These are phyloP conservation scores for Suhomyces wounanorum DNA, from an alignment of 1,139 yeast genomes.

Conservation along the genomic window DNA sequence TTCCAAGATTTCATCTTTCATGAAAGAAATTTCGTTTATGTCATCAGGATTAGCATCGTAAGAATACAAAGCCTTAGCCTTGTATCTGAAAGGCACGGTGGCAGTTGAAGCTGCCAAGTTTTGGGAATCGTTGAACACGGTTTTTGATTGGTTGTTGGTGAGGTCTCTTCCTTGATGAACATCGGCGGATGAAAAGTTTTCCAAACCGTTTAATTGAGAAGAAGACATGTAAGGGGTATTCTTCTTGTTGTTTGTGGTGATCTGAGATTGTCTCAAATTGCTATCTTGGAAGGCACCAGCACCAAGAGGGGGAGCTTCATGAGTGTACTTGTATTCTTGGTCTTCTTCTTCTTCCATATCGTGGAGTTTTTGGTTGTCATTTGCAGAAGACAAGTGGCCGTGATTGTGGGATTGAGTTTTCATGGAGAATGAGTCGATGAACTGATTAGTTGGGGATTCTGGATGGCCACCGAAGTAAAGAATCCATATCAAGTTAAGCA, in stretches of 20 bases:
- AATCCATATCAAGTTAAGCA: slow-evolving; percentile 80
- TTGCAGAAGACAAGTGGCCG: slow-evolving; percentile 33
- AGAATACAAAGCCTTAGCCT: slow-evolving; percentile 83
- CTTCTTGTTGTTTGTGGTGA: slow-evolving; percentile 30
- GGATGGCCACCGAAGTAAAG: slow-evolving; percentile 85
- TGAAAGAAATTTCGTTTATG: slow-evolving; percentile 87
- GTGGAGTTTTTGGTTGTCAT: slow-evolving; percentile 23
- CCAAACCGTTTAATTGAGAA: slow-evolving; percentile 59
- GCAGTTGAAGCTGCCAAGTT: slow-evolving; percentile 18
- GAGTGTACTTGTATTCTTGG: slow-evolving; percentile 31
- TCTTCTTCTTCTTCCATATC: slow-evolving; percentile 35
- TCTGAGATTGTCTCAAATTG: slow-evolving; percentile 41
- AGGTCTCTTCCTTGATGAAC: slow-evolving; percentile 38
- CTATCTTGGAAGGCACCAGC: slow-evolving; percentile 34
- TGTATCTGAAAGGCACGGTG: slow-evolving; percentile 66
- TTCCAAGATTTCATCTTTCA: slow-evolving; percentile 85
- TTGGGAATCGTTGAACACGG: slow-evolving; percentile 13
- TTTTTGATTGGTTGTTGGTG: slow-evolving; percentile 25
- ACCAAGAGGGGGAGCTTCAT: slow-evolving; percentile 26
- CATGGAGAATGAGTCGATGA: slow-evolving; percentile 72
- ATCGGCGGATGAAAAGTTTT: slow-evolving; percentile 50
- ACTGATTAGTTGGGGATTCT: slow-evolving; percentile 75
- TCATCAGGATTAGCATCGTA: slow-evolving; percentile 95
- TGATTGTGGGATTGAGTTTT: slow-evolving; percentile 32
- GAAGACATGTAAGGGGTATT: slow-evolving; percentile 53